Evolutionary conservation across 1,284 basidiomycete genomes (phyloP).

Genomic region (Cryptococcus sp.): DNA sequence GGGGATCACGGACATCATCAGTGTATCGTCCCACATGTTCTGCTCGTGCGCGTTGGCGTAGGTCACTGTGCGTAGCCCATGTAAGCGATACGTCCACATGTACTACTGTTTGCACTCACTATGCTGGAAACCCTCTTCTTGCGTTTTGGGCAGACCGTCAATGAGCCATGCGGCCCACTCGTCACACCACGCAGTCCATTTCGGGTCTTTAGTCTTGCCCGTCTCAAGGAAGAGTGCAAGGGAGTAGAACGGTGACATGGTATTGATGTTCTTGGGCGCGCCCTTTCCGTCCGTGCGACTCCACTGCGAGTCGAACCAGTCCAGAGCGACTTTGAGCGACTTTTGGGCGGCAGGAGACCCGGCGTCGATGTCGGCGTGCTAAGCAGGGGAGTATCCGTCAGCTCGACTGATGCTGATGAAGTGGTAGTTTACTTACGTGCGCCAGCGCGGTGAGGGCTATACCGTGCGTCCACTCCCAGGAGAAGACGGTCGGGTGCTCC

Average conservation of each 20-base stretch:
- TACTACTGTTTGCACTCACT: constrained; percentile 36
- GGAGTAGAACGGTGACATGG: constrained; percentile 65
- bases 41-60: constrained; percentile 61
- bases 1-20: constrained; percentile 64
- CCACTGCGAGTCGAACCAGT: constrained; percentile 64
- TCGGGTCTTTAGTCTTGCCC: constrained; percentile 29
- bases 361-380: constrained; percentile 43
- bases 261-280: constrained; percentile 70
- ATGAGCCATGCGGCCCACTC: constrained; percentile 70
- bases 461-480: constrained; percentile 70
- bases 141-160: constrained; percentile 61
- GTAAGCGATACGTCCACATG: not conserved
- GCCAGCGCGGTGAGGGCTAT: constrained; percentile 22
- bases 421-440: constrained; percentile 21
- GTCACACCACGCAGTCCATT: constrained; percentile 54
- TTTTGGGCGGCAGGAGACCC: constrained; percentile 55
- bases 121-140: constrained; percentile 65
- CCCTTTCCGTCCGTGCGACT: constrained; percentile 54
- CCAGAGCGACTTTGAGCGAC: constrained; percentile 58
- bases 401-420: not conserved
- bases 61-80: constrained; percentile 51
- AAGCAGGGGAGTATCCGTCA: constrained; percentile 2
- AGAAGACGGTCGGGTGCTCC: constrained; percentile 49
- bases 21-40: constrained; percentile 68
- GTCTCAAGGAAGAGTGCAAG: constrained; percentile 58